phyloP scores from a whole-genome alignment of 305 asterid species.

The Fraxinus albicans region DNA sequence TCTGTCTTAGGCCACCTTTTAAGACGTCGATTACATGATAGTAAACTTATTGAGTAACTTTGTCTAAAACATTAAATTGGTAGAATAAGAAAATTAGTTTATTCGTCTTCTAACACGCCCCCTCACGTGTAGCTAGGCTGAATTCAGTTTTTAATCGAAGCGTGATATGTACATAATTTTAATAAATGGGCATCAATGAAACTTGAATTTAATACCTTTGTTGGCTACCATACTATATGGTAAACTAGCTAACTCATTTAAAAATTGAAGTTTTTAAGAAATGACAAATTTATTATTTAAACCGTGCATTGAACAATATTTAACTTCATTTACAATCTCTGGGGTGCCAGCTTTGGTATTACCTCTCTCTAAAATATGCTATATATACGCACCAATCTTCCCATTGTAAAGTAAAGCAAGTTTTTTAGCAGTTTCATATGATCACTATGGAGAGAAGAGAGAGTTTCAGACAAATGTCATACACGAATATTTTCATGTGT shows the following conservation, averaged over 20 bases:
- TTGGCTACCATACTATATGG: background rate
- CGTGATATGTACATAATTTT: background rate
- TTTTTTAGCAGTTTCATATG: background rate
- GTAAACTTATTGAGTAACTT: background rate
- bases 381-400: slow-evolving; percentile 17
- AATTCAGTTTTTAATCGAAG: background rate
- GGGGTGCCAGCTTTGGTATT: slow-evolving; percentile 9
- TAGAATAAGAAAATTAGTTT: background rate
- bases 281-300: background rate
- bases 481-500: slow-evolving; percentile 24
- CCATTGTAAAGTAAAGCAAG: slow-evolving; percentile 4
- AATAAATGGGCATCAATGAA: background rate
- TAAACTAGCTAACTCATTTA: background rate
- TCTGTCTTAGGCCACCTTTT: background rate
- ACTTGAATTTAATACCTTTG: background rate
- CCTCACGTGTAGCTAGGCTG: background rate
- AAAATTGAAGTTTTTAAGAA: background rate
- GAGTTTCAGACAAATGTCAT: slow-evolving; percentile 16
- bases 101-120: background rate
- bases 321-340: background rate
- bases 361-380: background rate
- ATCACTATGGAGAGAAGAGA: background rate
- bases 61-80: background rate
- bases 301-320: background rate
- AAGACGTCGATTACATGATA: background rate